These are phyloP conservation scores for Chlorella sp. DNA, from an alignment of 139 green algal genomes.

Conservation along the genomic window DNA sequence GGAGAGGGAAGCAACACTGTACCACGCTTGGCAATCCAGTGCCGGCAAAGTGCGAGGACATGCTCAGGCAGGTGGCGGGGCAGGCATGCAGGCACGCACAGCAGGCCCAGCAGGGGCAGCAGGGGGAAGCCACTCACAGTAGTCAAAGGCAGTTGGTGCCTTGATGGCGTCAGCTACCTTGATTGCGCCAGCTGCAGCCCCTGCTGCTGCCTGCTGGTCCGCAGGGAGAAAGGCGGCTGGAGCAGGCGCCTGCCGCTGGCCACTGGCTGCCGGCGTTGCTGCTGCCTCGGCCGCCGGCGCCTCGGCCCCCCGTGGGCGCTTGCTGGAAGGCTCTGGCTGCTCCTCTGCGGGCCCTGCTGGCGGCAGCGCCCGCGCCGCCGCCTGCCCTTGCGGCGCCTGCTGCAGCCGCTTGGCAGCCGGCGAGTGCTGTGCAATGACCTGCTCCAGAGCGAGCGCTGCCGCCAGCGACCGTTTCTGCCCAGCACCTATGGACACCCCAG, in stretches of 20 bases:
- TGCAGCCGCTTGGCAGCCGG: not conserved
- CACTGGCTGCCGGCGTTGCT: not conserved
- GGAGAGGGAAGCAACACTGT: too few relatives aligned
- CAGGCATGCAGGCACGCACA: not conserved
- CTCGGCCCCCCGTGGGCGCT: not conserved
- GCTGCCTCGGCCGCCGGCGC: not conserved
- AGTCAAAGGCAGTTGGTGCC: not conserved
- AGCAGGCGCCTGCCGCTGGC: not conserved
- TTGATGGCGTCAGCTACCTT: not conserved
- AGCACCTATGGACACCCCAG: not conserved
- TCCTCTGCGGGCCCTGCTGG: not conserved
- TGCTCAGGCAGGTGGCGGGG: too few relatives aligned
- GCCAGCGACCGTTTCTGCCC: constrained; percentile 16
- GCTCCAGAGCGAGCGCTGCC: constrained; percentile 3
- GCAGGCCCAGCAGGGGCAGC: not conserved
- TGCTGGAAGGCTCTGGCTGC: not conserved
- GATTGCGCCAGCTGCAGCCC: not conserved
- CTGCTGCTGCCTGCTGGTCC: not conserved
- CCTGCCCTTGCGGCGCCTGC: not conserved
- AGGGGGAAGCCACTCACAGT: not conserved
- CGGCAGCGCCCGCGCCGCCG: not conserved
- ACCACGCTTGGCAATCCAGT: too few relatives aligned
- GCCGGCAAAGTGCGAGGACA: too few relatives aligned
- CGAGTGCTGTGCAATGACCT: constrained; percentile 7
- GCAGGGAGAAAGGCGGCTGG: not conserved